Percentiles rank a stretch among this genome's conserved stretches.
These are phyloP conservation scores for Alternaria ventricosa DNA, from an alignment of 2,329 filamentous ascomycete genomes.

Conservation along the genomic window DNA sequence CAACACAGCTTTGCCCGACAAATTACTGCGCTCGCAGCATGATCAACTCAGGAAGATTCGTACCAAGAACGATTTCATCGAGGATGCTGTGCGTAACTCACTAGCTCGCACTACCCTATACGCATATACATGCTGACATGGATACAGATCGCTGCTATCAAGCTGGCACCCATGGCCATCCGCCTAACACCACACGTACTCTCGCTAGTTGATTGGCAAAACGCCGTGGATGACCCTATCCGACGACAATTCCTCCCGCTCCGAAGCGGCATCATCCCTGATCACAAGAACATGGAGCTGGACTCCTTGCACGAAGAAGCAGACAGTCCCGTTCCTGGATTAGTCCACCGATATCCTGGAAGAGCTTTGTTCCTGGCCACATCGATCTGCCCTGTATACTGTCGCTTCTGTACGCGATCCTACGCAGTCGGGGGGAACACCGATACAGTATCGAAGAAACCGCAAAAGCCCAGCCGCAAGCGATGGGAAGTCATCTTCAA, in stretches of 20 bases:
- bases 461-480: conserved; percentile 49
- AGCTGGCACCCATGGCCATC: conserved; percentile 64
- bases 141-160: conserved; percentile 54
- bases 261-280: conserved; percentile 58
- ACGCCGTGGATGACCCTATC: conserved; percentile 65
- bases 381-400: conserved; percentile 68
- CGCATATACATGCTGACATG: not conserved
- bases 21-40: conserved; percentile 50
- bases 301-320: conserved; percentile 66
- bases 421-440: conserved; percentile 65
- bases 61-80: conserved; percentile 61
- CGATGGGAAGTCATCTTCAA: conserved; percentile 65
- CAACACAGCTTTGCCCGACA: conserved; percentile 57
- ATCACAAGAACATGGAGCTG: conserved; percentile 62
- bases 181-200: conserved; percentile 67
- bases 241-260: conserved; percentile 67
- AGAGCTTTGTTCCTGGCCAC: conserved; percentile 68
- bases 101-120: too few relatives aligned
- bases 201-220: conserved; percentile 64
- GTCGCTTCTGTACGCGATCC: conserved; percentile 67
- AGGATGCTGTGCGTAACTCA: conserved; percentile 52
- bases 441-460: conserved; percentile 53
- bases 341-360: conserved; percentile 70
- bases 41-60: conserved; percentile 48
- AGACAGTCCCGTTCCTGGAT: conserved; percentile 63